Evolutionary conservation across 176 grass and related monocot species (phyloP).

Genomic region (Oryza officinalis): DNA sequence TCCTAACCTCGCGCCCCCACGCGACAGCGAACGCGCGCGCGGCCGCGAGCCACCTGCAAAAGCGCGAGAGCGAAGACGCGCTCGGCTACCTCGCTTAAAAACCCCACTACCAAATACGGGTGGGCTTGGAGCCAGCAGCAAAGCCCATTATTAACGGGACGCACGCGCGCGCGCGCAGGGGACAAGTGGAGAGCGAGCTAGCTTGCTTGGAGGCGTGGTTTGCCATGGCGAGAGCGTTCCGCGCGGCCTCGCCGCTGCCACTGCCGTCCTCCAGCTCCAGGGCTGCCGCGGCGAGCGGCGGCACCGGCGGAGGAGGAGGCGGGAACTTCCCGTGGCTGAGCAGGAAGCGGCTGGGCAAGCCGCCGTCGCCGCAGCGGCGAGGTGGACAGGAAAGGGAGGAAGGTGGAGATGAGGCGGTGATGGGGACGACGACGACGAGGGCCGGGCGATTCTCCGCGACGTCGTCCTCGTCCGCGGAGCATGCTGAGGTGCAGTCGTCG

Average conservation of each 20-base stretch:
- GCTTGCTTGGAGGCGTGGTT: not conserved
- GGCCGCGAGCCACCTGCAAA: not conserved
- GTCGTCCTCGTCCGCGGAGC: slow-evolving; percentile 7
- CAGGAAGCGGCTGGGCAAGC: slow-evolving; percentile 44
- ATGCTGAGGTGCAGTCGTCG: not conserved
- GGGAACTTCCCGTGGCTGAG: slow-evolving; percentile 46
- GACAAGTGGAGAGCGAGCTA: not conserved
- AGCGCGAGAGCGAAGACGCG: not conserved
- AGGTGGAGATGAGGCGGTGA: slow-evolving; percentile 18
- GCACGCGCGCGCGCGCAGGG: not conserved
- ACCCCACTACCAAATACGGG: slow-evolving; percentile 20
- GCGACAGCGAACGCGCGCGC: not conserved
- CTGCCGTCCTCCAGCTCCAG: slow-evolving; percentile 42
- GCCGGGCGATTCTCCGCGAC: not conserved
- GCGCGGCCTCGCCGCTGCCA: slow-evolving; percentile 51
- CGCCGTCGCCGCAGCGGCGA: not conserved
- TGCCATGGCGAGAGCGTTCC: slow-evolving; percentile 55
- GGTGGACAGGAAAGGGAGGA: not conserved
- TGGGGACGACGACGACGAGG: too few species aligned
- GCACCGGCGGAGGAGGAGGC: not conserved
- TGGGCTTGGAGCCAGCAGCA: not conserved
- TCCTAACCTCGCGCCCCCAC: not conserved
- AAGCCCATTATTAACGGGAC: slow-evolving; percentile 27
- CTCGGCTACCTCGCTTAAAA: not conserved
- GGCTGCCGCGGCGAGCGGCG: not conserved